phyloP scores from a whole-genome alignment of 192 early-diverging fungal genomes.

The Backusella parvicylindrica region DNA sequence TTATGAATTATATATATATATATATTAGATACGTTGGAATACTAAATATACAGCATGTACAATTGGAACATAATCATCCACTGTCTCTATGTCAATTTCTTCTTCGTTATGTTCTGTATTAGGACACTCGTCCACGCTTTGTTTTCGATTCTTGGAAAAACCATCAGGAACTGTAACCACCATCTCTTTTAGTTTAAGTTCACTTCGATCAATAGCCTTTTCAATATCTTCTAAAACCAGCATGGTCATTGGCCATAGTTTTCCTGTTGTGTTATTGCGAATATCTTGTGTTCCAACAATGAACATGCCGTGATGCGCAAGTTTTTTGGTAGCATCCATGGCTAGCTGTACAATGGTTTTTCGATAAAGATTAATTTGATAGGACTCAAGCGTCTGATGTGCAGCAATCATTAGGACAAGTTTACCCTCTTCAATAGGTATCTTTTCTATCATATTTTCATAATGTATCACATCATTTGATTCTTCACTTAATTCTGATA shows the following conservation, averaged over 20 bases:
- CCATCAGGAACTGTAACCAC: slow-evolving; percentile 67
- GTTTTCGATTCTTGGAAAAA: slow-evolving; percentile 51
- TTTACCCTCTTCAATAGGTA: slow-evolving; percentile 38
- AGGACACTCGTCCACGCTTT: slow-evolving; percentile 25
- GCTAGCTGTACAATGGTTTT: slow-evolving; percentile 60
- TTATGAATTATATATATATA: background rate
- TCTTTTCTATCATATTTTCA: slow-evolving; percentile 53
- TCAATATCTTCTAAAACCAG: slow-evolving; percentile 73
- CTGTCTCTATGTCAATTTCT: slow-evolving; percentile 31
- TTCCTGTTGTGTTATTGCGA: slow-evolving; percentile 49
- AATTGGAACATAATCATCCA: slow-evolving; percentile 46
- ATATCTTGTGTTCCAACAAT: slow-evolving; percentile 71
- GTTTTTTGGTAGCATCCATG: slow-evolving; percentile 45
- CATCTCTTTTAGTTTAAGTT: slow-evolving; percentile 60
- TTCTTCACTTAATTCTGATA: slow-evolving; percentile 78
- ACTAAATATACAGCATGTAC: slow-evolving; percentile 52
- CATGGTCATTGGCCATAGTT: slow-evolving; percentile 73
- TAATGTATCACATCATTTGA: slow-evolving; percentile 72
- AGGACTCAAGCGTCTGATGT: slow-evolving; percentile 43
- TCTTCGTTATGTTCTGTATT: slow-evolving; percentile 35
- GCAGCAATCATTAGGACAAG: slow-evolving; percentile 58
- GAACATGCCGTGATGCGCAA: slow-evolving; percentile 63
- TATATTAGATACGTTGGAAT: background rate
- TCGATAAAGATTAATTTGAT: slow-evolving; percentile 58
- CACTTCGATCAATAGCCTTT: slow-evolving; percentile 44